Percentiles rank a stretch among this genome's conserved stretches.
phyloP scores from a whole-genome alignment of 1,139 yeast species.

The Pneumocystis wakefieldiae region DNA sequence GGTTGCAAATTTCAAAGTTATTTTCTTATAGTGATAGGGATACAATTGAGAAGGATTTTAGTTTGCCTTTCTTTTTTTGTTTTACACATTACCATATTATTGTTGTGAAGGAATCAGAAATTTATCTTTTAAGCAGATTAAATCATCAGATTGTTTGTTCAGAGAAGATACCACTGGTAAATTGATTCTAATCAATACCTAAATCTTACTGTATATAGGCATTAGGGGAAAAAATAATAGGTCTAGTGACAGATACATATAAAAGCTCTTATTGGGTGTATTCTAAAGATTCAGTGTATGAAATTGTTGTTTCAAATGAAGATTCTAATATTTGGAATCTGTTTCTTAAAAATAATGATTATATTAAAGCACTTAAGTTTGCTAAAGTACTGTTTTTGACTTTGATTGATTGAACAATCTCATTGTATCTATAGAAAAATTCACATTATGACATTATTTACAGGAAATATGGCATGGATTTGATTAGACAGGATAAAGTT shows the following conservation, averaged over 20 bases:
- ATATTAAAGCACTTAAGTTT: conserved; percentile 50
- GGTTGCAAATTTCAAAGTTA: neutral
- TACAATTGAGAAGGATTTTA: neutral
- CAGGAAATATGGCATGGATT: conserved; percentile 48
- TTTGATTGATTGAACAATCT: neutral
- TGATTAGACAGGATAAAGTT: conserved; percentile 26
- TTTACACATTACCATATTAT: conserved; percentile 42
- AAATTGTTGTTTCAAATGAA: conserved; percentile 57
- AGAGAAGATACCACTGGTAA: conserved; percentile 24
- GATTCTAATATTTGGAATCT: conserved; percentile 62
- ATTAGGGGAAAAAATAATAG: conserved; percentile 32
- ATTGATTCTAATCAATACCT: neutral
- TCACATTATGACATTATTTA: conserved; percentile 40
- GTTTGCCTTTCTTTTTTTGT: neutral
- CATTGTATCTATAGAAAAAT: neutral
- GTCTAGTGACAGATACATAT: conserved; percentile 44
- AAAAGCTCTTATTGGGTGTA: conserved; percentile 48
- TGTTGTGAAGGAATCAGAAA: conserved; percentile 30
- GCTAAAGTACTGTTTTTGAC: conserved; percentile 24
- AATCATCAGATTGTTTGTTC: conserved; percentile 34
- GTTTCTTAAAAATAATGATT: conserved; percentile 45
- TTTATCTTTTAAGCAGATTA: conserved; percentile 35
- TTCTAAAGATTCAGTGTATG: conserved; percentile 40
- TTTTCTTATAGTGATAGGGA: neutral
- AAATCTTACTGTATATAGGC: conserved; percentile 9